phyloP scores from a whole-genome alignment of 2,329 filamentous ascomycete species.

The Colletotrichum truncatum region DNA sequence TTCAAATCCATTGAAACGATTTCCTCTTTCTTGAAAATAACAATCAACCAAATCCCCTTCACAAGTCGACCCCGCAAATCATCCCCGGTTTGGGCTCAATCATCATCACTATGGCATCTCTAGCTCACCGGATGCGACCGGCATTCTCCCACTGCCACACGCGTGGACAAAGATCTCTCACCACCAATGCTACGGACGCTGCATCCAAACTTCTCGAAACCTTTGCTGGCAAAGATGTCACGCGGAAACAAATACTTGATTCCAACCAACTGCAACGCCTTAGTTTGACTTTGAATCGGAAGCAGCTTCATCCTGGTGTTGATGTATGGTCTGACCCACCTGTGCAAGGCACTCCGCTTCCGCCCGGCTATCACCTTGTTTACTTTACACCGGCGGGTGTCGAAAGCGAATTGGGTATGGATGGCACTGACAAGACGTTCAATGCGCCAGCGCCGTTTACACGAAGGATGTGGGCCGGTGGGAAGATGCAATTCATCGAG shows the following conservation, averaged over 20 bases:
- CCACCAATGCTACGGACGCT: slow-evolving; percentile 30
- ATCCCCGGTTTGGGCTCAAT: no score
- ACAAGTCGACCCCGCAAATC: no score
- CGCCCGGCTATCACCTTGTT: slow-evolving; percentile 68
- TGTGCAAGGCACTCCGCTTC: slow-evolving; percentile 56
- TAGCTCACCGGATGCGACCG: not conserved
- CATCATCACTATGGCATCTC: not conserved
- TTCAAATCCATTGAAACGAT: not conserved
- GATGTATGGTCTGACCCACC: slow-evolving; percentile 49
- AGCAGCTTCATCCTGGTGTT: slow-evolving; percentile 45
- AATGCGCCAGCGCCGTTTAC: slow-evolving; percentile 69
- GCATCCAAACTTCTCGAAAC: slow-evolving; percentile 42
- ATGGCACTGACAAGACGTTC: slow-evolving; percentile 69
- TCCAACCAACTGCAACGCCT: slow-evolving; percentile 72
- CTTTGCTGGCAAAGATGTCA: slow-evolving; percentile 38
- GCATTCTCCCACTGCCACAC: not conserved
- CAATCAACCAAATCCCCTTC: no score
- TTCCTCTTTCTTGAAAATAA: not conserved
- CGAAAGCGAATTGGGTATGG: slow-evolving; percentile 62
- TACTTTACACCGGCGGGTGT: slow-evolving; percentile 69
- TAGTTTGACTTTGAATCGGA: slow-evolving; percentile 64
- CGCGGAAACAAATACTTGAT: slow-evolving; percentile 61
- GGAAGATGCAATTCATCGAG: slow-evolving; percentile 60
- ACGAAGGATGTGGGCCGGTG: slow-evolving; percentile 74
- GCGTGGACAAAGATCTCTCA: not conserved